phyloP scores from a whole-genome alignment of 768 basidiomycete genomes.

The Flagelloscypha sp. region DNA sequence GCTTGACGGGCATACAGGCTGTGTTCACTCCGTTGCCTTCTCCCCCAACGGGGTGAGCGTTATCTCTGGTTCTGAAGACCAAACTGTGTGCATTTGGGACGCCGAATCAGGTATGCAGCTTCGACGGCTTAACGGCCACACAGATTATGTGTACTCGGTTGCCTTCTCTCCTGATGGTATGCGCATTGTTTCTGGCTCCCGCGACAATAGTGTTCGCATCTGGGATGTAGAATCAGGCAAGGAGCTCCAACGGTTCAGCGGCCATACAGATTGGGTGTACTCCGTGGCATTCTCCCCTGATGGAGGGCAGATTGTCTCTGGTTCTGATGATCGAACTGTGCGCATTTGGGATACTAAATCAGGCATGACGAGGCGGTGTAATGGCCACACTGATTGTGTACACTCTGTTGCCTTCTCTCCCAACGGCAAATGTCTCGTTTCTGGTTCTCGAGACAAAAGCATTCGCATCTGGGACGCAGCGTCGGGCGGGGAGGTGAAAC shows the following conservation, averaged over 20 bases:
- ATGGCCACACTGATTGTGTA: constrained; percentile 6
- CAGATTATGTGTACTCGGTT: constrained; percentile 1
- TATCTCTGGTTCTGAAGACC: constrained; percentile 7
- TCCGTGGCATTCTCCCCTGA: constrained; percentile 14
- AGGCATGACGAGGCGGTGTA: no score
- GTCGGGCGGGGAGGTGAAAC: constrained; percentile 54
- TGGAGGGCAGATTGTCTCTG: constrained; percentile 13
- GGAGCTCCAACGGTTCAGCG: no score
- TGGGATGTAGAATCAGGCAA: constrained; percentile 10
- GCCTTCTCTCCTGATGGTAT: constrained; percentile 10
- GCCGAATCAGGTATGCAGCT: constrained; percentile 3
- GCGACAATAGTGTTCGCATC: constrained; percentile 5
- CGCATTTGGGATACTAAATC: constrained; percentile 11
- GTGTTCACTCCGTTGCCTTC: constrained; percentile 3
- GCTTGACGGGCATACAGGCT: background rate
- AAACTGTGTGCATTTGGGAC: constrained; percentile 9
- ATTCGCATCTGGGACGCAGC: constrained; percentile 76
- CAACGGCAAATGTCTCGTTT: constrained; percentile 58
- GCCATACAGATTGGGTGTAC: constrained; percentile 8
- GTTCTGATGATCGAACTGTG: constrained; percentile 11
- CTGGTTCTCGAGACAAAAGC: constrained; percentile 82
- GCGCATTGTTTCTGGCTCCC: constrained; percentile 8
- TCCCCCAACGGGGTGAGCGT: constrained; percentile 8
- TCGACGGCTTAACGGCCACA: background rate
- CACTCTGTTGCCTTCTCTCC: constrained; percentile 13